Evolutionary conservation across 768 basidiomycete species (phyloP).

Genomic region (Hericium alpestre): DNA sequence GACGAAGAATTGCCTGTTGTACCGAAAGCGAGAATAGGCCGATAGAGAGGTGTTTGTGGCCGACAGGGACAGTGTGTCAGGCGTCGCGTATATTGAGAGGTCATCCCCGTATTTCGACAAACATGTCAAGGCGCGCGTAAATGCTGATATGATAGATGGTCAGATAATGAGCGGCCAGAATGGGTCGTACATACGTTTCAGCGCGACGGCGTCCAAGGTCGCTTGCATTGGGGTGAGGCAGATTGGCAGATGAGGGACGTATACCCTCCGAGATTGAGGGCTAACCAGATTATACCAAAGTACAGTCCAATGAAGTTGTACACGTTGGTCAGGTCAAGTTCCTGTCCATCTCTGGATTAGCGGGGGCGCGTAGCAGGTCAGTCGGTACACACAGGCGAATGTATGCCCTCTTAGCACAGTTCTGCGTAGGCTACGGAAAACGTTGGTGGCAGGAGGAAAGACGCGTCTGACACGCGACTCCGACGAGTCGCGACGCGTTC

Average conservation of each 20-base stretch:
- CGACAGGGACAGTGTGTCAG: constrained; percentile 52
- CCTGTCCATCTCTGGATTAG: no score
- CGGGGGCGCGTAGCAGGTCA: no score
- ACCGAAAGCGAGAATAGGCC: constrained; percentile 73
- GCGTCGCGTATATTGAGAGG: constrained; percentile 54
- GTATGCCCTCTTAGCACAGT: no score
- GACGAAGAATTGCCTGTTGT: constrained; percentile 57
- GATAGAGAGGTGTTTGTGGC: constrained; percentile 73
- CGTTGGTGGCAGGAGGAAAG: neutral
- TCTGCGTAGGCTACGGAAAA: no score
- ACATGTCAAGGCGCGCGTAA: constrained; percentile 66
- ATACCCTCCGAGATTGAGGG: constrained; percentile 17
- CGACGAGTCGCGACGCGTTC: neutral
- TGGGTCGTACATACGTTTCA: constrained; percentile 29
- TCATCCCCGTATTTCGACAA: constrained; percentile 79
- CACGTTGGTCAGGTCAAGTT: neutral
- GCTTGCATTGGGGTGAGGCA: constrained; percentile 45
- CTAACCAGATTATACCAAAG: neutral
- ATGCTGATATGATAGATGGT: constrained; percentile 26
- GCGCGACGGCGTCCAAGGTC: constrained; percentile 47
- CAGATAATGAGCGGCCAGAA: neutral
- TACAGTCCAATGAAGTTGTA: neutral
- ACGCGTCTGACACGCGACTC: neutral
- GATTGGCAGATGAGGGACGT: neutral
- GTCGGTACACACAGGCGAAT: no score